Conservation (phyloP, 2,329 filamentous ascomycete species). For the Zalaria obscura region DNA sequence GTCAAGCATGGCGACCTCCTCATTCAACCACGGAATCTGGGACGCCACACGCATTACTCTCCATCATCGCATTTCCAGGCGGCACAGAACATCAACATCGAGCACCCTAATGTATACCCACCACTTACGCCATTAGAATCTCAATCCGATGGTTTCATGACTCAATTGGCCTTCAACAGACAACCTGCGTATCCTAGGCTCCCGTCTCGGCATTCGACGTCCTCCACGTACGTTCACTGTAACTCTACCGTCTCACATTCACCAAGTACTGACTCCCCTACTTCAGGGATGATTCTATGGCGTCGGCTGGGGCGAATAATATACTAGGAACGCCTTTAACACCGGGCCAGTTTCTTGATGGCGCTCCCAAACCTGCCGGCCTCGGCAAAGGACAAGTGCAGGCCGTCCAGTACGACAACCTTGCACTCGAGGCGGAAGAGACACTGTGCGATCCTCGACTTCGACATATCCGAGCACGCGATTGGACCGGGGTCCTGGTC, state of each 20-base stretch:
- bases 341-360: neutral
- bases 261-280: neutral
- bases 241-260: neutral
- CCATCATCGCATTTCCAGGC: neutral
- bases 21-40: neutral
- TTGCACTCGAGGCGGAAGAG: neutral
- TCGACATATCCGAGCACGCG: neutral
- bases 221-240: neutral
- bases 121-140: neutral
- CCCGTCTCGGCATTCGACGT: neutral
- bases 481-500: conserved; percentile 9
- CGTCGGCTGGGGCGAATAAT: neutral
- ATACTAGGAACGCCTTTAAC: neutral
- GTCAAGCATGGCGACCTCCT: conserved; percentile 4
- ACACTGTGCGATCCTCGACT: neutral
- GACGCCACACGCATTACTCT: neutral
- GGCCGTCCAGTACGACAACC: neutral
- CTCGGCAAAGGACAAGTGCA: neutral
- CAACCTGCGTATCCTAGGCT: neutral
- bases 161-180: neutral
- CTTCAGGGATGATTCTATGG: neutral
- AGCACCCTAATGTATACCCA: neutral
- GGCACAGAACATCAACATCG: neutral
- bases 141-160: neutral
- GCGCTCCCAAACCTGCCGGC: neutral